phyloP scores from a whole-genome alignment of 2,329 filamentous ascomycete genomes.

The Nigrospora sphaerica region DNA sequence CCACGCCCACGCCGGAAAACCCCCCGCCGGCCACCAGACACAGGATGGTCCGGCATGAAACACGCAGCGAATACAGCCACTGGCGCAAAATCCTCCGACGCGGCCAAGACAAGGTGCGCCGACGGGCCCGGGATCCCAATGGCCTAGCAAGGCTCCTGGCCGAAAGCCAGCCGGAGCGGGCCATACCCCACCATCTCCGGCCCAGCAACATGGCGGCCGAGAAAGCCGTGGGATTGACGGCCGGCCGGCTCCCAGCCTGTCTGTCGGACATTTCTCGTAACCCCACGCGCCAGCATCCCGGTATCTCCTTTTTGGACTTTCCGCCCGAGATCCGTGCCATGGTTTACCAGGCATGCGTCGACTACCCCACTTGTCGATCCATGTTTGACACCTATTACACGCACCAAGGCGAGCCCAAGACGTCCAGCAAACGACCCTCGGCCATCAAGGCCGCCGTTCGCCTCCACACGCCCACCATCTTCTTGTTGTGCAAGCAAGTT shows the following conservation, averaged over 20 bases:
- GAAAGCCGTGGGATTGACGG: not conserved
- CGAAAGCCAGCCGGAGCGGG: slow-evolving; percentile 10
- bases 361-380: slow-evolving; percentile 18
- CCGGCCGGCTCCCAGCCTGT: not conserved
- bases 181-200: slow-evolving; percentile 7
- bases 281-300: not conserved
- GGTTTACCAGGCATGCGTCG: slow-evolving; percentile 21
- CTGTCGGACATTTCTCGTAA: not conserved
- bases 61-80: slow-evolving; percentile 7
- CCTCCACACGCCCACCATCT: slow-evolving; percentile 22
- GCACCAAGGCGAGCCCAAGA: no score
- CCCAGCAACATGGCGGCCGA: not conserved
- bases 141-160: slow-evolving; percentile 9
- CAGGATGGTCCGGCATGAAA: slow-evolving; percentile 4
- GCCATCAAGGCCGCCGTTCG: slow-evolving; percentile 1
- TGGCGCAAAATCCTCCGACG: slow-evolving; percentile 5
- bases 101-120: slow-evolving; percentile 11
- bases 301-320: slow-evolving; percentile 18
- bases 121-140: slow-evolving; percentile 11
- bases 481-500: slow-evolving; percentile 26
- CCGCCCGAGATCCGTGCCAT: slow-evolving; percentile 26
- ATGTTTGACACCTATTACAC: slow-evolving; percentile 23
- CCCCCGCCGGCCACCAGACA: no score
- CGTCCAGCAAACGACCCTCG: no score
- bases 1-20: no score